These are phyloP conservation scores for Penicillium sp. DNA, from an alignment of 2,329 filamentous ascomycete species.

Conservation along the genomic window DNA sequence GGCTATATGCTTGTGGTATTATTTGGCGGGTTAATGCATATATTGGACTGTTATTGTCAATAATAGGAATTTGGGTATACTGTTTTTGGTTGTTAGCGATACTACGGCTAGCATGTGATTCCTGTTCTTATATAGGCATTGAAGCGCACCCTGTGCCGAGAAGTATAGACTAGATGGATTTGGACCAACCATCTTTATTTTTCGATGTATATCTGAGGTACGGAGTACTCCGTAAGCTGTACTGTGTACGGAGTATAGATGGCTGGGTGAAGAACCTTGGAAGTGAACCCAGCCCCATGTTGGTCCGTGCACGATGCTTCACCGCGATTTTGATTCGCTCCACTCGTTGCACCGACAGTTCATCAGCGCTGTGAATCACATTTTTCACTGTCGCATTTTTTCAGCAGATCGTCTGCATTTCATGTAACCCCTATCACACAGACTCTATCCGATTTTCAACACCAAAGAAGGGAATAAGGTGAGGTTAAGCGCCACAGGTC, in stretches of 20 bases:
- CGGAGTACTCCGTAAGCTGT: background rate
- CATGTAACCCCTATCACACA: background rate
- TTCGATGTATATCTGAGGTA: background rate
- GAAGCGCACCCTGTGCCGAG: background rate
- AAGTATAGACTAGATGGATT: background rate
- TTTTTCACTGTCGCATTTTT: slow-evolving; percentile 6
- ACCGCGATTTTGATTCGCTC: slow-evolving; percentile 32
- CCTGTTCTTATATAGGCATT: background rate
- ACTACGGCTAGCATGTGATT: no score
- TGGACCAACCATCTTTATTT: background rate
- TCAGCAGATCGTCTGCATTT: slow-evolving; percentile 8
- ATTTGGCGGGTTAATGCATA: background rate
- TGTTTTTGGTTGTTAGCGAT: background rate
- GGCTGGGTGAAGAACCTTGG: slow-evolving; percentile 6
- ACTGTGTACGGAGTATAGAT: background rate
- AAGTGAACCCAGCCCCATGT: slow-evolving; percentile 9
- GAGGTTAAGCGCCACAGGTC: slow-evolving; percentile 1
- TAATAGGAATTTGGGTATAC: background rate
- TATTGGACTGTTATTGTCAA: background rate
- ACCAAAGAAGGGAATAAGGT: background rate
- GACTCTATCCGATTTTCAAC: background rate
- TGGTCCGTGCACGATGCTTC: slow-evolving; percentile 26
- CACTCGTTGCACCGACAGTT: slow-evolving; percentile 21
- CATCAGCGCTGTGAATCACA: slow-evolving; percentile 15
- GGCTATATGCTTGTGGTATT: background rate